Evolutionary conservation across 139 green algal genomes (phyloP).

Genomic region (Pleodorina starrii): DNA sequence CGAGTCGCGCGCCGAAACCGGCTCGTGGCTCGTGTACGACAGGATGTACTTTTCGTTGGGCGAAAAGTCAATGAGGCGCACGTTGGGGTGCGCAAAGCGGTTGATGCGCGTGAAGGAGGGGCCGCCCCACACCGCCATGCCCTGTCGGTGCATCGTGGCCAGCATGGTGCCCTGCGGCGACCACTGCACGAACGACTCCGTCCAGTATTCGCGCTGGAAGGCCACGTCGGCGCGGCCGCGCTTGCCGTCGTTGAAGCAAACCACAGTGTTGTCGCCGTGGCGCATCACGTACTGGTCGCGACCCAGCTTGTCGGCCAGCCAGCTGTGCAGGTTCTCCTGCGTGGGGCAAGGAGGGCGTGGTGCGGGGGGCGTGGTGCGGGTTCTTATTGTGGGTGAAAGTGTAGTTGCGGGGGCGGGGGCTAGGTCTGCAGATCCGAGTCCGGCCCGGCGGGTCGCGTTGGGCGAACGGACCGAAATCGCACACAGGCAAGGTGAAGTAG

Average conservation of each 20-base stretch:
- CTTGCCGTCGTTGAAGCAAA: constrained; percentile 89
- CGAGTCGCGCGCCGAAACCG: constrained; percentile 1
- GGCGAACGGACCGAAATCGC: no score
- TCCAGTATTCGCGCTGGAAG: constrained; percentile 89
- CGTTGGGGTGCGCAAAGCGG: constrained; percentile 62
- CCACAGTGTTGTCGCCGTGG: constrained; percentile 87
- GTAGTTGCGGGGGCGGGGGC: no score
- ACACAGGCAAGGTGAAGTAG: no score
- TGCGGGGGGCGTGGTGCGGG: no score
- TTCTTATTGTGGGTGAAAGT: no score
- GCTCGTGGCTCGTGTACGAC: constrained; percentile 74
- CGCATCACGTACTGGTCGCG: constrained; percentile 96
- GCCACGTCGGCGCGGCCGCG: constrained; percentile 63
- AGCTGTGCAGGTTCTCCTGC: constrained; percentile 90
- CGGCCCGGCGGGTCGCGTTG: no score
- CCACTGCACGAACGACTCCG: constrained; percentile 96
- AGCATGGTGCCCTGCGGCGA: constrained; percentile 69
- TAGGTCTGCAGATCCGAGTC: no score
- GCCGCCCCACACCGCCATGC: constrained; percentile 94
- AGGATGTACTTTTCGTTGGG: constrained; percentile 92
- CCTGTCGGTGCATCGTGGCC: constrained; percentile 71
- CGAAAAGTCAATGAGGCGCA: constrained; percentile 91
- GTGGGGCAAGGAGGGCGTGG: no score
- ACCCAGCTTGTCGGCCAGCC: constrained; percentile 91
- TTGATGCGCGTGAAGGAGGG: constrained; percentile 73